phyloP scores from a whole-genome alignment of 2,329 filamentous ascomycete genomes.

The Cryphonectria japonica region DNA sequence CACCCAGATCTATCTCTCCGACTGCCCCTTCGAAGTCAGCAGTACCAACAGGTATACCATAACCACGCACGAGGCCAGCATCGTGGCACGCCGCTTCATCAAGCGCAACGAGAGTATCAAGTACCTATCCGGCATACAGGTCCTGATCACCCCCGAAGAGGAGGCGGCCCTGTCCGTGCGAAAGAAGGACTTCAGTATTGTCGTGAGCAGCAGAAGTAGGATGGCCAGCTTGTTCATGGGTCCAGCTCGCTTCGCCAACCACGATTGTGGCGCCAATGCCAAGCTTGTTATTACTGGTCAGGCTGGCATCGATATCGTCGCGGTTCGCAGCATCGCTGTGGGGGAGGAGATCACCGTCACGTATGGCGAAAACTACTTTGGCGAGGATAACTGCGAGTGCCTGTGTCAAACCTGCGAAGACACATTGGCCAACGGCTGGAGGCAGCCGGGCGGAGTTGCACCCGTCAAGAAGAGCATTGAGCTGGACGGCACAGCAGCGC shows the following conservation, averaged over 20 bases:
- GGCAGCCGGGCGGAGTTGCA: conserved; percentile 52
- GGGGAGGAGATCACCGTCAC: conserved; percentile 97
- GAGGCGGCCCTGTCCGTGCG: conserved; percentile 78
- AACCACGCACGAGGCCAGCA: conserved; percentile 82
- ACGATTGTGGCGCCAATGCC: conserved; percentile 94
- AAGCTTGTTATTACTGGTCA: conserved; percentile 81
- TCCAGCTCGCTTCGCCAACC: conserved; percentile 94
- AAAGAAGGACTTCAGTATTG: conserved; percentile 95
- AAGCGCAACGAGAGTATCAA: conserved; percentile 84
- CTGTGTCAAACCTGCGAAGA: conserved; percentile 87
- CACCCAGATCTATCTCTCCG: conserved; percentile 87
- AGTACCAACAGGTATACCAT: conserved; percentile 96
- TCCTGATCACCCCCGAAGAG: conserved; percentile 89
- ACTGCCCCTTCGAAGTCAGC: conserved; percentile 90
- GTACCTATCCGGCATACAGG: conserved; percentile 88
- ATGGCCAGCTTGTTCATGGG: conserved; percentile 91
- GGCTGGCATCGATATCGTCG: conserved; percentile 89
- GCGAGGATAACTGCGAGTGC: conserved; percentile 92
- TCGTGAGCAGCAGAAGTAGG: conserved; percentile 91
- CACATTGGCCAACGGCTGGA: conserved; percentile 80
- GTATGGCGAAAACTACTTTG: conserved; percentile 96
- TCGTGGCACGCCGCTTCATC: conserved; percentile 80
- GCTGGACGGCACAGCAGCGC: conserved; percentile 44
- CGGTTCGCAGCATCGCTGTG: conserved; percentile 76
- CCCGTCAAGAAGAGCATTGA: conserved; percentile 58